Evolutionary conservation across 2,329 filamentous ascomycete species (phyloP), one percentile per base, ranked within the genome.

Genomic region (Stagonosporopsis tanaceti): DNA sequence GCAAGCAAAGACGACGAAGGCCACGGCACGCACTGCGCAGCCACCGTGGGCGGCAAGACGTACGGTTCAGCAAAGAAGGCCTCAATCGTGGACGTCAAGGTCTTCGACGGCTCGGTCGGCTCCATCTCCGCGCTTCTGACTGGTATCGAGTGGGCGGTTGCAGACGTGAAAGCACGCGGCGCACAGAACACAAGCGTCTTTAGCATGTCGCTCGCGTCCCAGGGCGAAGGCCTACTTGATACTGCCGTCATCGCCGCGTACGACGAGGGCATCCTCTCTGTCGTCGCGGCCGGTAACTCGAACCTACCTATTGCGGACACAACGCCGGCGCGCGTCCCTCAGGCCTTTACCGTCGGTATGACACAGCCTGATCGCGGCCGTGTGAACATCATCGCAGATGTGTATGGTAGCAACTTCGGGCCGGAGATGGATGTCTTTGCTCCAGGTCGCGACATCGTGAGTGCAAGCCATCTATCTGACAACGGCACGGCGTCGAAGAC

Each of bases 401-500:
- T 44, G 8, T 51, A 27, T 30, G 48, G 48, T 27, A 51, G 48
- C 22, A 77, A 77, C 60, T 73, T 55, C 35, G 75, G 76, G 14
- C 41, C 60, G 14, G 54, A 68, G 37, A 70, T 78, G 40, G 71
- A 76, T 46, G 54, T 76, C 9, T 76, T 70, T 44, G 75, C 68
- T 2, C 75, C 75, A 1, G 76, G 76, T 12, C 68, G 77, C 32
- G 50, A 60, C 11, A 56, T 78, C 20, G 75, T 78, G 2, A 82
- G 78, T 66, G 79, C 84, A 34, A 44, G 40, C 15, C 40, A 42
- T 27, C 85, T 65, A 66, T 69, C 62, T 34, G 60, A 79, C 38
- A 70, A 74, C 44, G 74, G 71, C 1, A 69, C 64, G 74, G 78
- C 77, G 57, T 79, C 73, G 47, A 82, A 87, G 66, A 82, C 80